Conservation (phyloP, 306 rosid species). For the Casuarina glauca region DNA sequence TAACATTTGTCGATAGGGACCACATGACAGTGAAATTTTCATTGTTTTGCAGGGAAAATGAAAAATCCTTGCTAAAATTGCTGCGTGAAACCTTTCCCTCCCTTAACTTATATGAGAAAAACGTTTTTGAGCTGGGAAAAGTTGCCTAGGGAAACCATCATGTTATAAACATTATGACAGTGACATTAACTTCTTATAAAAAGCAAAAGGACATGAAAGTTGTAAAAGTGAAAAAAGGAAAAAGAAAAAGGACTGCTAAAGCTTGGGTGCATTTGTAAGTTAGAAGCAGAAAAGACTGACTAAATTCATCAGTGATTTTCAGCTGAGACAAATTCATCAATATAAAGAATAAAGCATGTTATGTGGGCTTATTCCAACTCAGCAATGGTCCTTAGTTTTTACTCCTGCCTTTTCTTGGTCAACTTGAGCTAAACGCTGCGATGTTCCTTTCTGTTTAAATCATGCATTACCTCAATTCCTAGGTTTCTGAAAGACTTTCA, state of each 20-base stretch:
- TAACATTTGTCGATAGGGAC: neutral
- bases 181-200: neutral
- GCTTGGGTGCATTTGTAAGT: too few relatives aligned
- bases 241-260: neutral
- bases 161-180: neutral
- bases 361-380: conserved; percentile 20
- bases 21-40: neutral
- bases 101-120: neutral
- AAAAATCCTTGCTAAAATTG: neutral
- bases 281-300: too few relatives aligned
- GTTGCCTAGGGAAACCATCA: neutral
- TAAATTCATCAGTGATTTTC: neutral
- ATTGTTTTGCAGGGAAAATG: neutral
- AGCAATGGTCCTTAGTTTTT: neutral
- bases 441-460: neutral
- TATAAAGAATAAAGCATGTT: conserved; percentile 4
- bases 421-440: neutral
- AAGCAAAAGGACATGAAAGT: too few relatives aligned
- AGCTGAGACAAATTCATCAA: conserved; percentile 4
- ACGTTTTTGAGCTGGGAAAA: neutral
- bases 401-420: conserved; percentile 8
- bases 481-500: conserved; percentile 77
- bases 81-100: neutral
- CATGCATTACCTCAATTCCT: conserved; percentile 24
- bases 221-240: neutral